Conservation (phyloP, 495 filamentous ascomycete genomes). For the Podospora sp. region DNA sequence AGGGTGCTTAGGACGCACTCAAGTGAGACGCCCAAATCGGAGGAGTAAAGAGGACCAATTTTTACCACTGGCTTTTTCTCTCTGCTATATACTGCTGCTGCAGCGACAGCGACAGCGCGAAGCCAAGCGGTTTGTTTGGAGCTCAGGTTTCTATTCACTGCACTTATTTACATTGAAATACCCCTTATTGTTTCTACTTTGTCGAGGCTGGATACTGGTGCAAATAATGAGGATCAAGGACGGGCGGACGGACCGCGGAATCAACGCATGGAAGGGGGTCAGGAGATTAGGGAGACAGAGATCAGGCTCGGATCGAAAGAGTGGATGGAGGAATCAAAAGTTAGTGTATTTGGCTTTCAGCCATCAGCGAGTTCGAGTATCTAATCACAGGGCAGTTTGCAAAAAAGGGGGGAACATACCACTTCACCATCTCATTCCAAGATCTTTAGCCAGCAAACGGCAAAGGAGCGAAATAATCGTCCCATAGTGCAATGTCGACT, state of each 20-base stretch:
- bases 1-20: constrained; percentile 43
- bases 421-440: neutral
- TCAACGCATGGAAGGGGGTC: neutral
- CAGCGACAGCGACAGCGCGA: neutral
- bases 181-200: constrained; percentile 10
- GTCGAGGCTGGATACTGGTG: constrained; percentile 7
- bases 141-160: constrained; percentile 9
- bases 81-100: constrained; percentile 4
- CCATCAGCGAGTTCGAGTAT: neutral
- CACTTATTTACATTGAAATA: constrained; percentile 1
- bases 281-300: neutral
- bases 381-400: neutral
- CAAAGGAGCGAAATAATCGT: too few relatives aligned
- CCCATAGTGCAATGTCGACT: neutral
- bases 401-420: neutral
- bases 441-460: neutral
- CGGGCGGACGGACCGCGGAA: neutral
- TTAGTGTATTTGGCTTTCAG: constrained; percentile 1
- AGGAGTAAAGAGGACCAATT: neutral
- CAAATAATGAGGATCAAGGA: constrained; percentile 5
- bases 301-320: neutral
- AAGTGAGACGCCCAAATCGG: neutral
- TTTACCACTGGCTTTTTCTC: neutral
- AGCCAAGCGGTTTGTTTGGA: constrained; percentile 5
- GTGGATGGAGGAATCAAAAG: neutral